Evolutionary conservation across 192 early-diverging fungal genomes (phyloP).

Genomic region (Lunasporangiospora selenospora): DNA sequence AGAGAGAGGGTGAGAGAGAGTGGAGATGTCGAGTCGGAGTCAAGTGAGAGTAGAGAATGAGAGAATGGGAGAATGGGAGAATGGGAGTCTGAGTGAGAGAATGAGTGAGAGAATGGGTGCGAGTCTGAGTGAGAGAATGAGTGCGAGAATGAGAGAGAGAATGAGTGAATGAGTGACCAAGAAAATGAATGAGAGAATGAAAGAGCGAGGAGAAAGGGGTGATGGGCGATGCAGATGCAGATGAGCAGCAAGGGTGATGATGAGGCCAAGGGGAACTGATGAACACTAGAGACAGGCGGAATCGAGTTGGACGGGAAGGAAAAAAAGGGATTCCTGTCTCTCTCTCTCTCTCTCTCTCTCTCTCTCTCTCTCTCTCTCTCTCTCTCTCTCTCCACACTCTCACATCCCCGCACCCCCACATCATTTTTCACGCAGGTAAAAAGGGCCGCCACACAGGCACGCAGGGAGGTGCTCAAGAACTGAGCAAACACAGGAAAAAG

Average conservation of each 20-base stretch:
- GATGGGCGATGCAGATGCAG: not conserved
- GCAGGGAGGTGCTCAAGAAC: too few species aligned
- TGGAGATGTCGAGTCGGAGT: not conserved
- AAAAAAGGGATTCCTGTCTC: not conserved
- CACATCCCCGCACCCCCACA: too few species aligned
- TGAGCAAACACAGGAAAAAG: too few species aligned
- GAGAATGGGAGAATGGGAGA: not conserved
- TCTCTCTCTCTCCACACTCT: not conserved
- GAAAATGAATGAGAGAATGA: not conserved
- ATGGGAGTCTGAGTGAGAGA: not conserved
- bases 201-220: not conserved
- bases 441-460: too few species aligned
- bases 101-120: not conserved
- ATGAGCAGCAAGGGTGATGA: not conserved
- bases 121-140: not conserved
- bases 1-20: not conserved
- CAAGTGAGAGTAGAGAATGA: not conserved
- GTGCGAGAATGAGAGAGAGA: not conserved
- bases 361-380: constrained; percentile 2
- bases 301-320: not conserved
- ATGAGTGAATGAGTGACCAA: not conserved
- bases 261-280: not conserved
- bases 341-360: not conserved
- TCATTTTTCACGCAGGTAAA: too few species aligned
- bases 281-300: not conserved